These are phyloP conservation scores for Trametes coccinea DNA, from an alignment of 768 basidiomycete species.

Conservation along the genomic window DNA sequence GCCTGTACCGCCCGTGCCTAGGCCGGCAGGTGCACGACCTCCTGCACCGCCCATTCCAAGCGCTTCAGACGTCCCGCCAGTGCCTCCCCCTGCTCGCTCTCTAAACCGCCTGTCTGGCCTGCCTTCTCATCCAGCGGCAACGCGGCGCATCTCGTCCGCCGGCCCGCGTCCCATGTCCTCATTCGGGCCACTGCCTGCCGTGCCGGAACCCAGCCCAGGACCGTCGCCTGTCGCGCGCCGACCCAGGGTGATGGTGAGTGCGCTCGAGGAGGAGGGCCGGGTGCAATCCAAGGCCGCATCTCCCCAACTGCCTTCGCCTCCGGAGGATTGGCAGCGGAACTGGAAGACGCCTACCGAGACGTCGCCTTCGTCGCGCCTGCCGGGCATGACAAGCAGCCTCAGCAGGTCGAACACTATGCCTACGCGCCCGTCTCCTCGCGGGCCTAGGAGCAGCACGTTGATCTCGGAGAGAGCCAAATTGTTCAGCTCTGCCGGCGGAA, in stretches of 20 bases:
- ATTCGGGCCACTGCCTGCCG: slow-evolving; percentile 22
- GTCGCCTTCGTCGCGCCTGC: slow-evolving; percentile 8
- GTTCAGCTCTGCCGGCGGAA: slow-evolving; percentile 30
- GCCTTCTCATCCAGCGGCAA: slow-evolving; percentile 26
- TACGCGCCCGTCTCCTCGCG: slow-evolving; percentile 21
- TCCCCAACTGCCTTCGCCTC: slow-evolving; percentile 15
- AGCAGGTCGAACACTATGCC: slow-evolving; percentile 32
- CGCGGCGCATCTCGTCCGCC: slow-evolving; percentile 17
- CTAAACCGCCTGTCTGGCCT: slow-evolving; percentile 22
- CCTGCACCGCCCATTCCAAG: neutral
- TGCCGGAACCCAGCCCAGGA: slow-evolving; percentile 18
- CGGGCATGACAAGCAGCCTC: slow-evolving; percentile 3
- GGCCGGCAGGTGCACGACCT: neutral
- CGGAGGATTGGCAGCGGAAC: slow-evolving; percentile 12
- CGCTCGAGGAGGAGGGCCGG: slow-evolving; percentile 3
- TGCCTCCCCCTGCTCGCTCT: neutral
- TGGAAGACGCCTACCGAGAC: slow-evolving; percentile 15
- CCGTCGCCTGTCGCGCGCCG: slow-evolving; percentile 10
- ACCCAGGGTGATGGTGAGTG: slow-evolving; percentile 5
- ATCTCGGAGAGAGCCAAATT: slow-evolving; percentile 34
- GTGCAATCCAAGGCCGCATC: neutral
- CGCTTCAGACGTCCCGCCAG: neutral
- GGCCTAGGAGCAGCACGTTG: slow-evolving; percentile 27
- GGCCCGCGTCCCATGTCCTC: slow-evolving; percentile 20
- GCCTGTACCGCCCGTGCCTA: slow-evolving; percentile 3